phyloP scores from a whole-genome alignment of 768 basidiomycete genomes.

The Baorangia bicolor region DNA sequence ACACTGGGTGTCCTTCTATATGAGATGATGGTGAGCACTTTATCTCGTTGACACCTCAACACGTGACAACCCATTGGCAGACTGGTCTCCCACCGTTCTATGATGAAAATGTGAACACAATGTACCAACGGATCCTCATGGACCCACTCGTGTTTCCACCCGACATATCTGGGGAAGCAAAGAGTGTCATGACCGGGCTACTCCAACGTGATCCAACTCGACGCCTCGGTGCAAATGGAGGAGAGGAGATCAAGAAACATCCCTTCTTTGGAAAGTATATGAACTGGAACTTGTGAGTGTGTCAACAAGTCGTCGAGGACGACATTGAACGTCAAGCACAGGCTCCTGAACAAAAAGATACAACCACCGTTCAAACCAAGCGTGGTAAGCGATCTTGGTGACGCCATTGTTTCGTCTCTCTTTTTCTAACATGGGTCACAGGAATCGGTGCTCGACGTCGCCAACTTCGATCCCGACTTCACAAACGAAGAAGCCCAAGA shows the following conservation, averaged over 20 bases:
- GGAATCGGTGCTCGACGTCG: slow-evolving; percentile 93
- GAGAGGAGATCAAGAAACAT: slow-evolving; percentile 94
- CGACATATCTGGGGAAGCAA: slow-evolving; percentile 86
- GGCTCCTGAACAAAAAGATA: slow-evolving; percentile 89
- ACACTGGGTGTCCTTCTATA: slow-evolving; percentile 94
- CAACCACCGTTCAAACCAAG: slow-evolving; percentile 97
- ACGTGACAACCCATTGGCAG: slow-evolving; percentile 36
- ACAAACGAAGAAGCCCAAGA: slow-evolving; percentile 94
- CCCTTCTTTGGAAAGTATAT: slow-evolving; percentile 94
- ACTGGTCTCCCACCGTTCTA: slow-evolving; percentile 98
- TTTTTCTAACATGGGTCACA: slow-evolving; percentile 24
- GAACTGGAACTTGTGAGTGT: slow-evolving; percentile 76
- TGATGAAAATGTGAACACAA: slow-evolving; percentile 97
- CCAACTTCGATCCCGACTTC: slow-evolving; percentile 97
- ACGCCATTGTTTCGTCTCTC: neutral
- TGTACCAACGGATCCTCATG: slow-evolving; percentile 93
- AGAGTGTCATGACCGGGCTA: slow-evolving; percentile 84
- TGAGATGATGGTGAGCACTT: slow-evolving; percentile 80
- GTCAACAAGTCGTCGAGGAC: neutral
- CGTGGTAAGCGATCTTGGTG: slow-evolving; percentile 57
- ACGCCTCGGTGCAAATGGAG: slow-evolving; percentile 89
- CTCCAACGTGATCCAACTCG: slow-evolving; percentile 85
- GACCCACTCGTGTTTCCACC: slow-evolving; percentile 92
- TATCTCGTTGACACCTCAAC: neutral
- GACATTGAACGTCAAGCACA: slow-evolving; percentile 25